Evolutionary conservation across 129 eudicot genomes (phyloP), one percentile per base, ranked within the genome.

Genomic region (Pittosporum tobira): DNA sequence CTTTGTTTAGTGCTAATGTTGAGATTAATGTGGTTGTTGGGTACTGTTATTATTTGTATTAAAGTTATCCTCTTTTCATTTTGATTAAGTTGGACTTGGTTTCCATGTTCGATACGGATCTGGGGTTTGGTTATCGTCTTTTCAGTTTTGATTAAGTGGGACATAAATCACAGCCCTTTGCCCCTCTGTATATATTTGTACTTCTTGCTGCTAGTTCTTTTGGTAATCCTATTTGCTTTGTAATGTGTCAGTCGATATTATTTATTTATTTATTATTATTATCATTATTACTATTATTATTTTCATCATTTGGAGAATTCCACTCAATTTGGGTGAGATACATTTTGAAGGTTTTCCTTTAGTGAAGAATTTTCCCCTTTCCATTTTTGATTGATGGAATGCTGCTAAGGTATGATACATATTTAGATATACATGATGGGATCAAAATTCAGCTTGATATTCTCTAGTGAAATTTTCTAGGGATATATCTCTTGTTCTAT

Each of bases 11-110:
- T 58, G 59, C 40, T 34, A 7, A 22, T 34, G 18, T 58, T 65
- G 66, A 23, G 63, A 59, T 75, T 71, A 74, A 66, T 67, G 76
- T 60, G 71, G 13, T 26, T 51, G 51, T 19, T 57, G 62, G 30
- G 37, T 19, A 59, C 21, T 59, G 12, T 22, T 40, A 3, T 46
- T 43, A 3, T 58, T 19, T 48, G 49, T 19, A 55, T 51, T 24
- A 49, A 60, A 64, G 66, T 21, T 64, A 48, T 67, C 31, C n/a
- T 25, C 69, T 75, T 62, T 28, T 48, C 40, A 57, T 48, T 30
- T n/a, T 18, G 31, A 56, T 60, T 6, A 16, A 57, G 27, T 24
- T 26, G 36, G 51, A 66, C 43, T 61, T 54, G 61, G 66, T 57
- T 21, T 64, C 42, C 34, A 37, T 43, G 51, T 57, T 63, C n/a